Base-by-base conservation (phyloP, 2,329 filamentous ascomycete species). In the Fusarium fujikuroi region DNA sequence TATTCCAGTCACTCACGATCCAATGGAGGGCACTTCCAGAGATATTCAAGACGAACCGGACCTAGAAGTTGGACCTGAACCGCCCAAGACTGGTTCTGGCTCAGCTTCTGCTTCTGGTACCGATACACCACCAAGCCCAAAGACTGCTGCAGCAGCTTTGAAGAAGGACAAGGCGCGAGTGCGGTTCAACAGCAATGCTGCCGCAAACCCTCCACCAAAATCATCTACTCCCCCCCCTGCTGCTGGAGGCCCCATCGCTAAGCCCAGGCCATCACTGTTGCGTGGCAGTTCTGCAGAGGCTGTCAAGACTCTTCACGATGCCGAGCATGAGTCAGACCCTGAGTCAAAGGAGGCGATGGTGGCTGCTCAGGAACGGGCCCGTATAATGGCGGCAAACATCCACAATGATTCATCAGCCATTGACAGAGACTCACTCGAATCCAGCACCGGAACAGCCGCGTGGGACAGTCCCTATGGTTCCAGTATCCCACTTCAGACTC, bases 141-240 rank as follows among this genome's bases (percentile, higher is more conserved):
- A 60, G 28, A 60, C 60, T 2, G 67, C 63, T 19, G 70, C 71
- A 49, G 75, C 75, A 21, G 75, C 69, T 34, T 39, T 70, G n/a
- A 78, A 60, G 66, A 84, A 80, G 73, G 85, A 87, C 68, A 87
- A 85, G 70, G 84, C 83, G 6, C 83, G 85, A 34, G 85, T 87
- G 34, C 82, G 85, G 11, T 87, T 87, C 72, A 86, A 86, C 75
- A 87, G 84, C 78, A 83, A 80, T 63, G 83, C 84, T 34, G 83
- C 75, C 23, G 78, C 74, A 44, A 80, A 69, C 66, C 80, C 75
- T 53, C 78, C 71, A 16, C 60, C 67, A 30, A 53, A 60, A 49
- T 66, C 75, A n/a, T 61, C 70, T 36, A 60, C 59, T 43, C 60
- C 63, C 9, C 63, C 67, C 60, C 60, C 63, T 19, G 58, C 63